phyloP scores from a whole-genome alignment of 495 filamentous ascomycete genomes.

The Xylaria venustula region DNA sequence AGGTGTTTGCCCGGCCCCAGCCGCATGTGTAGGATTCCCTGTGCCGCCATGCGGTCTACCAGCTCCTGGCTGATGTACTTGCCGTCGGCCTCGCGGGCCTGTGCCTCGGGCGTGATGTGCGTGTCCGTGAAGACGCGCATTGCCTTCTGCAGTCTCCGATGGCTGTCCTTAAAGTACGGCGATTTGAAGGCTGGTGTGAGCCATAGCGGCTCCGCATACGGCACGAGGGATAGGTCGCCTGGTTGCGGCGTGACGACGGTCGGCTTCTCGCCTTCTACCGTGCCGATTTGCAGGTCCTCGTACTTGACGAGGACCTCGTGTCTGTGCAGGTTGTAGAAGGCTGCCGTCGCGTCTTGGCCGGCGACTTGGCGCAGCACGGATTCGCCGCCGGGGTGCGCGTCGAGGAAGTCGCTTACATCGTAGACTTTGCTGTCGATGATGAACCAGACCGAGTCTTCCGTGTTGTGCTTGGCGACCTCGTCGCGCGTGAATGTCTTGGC shows the following conservation, averaged over 20 bases:
- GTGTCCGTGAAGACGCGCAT: slow-evolving; percentile 72
- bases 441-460: slow-evolving; percentile 72
- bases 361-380: slow-evolving; percentile 82
- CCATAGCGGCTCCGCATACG: slow-evolving; percentile 82
- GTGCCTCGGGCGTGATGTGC: slow-evolving; percentile 70
- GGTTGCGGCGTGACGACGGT: slow-evolving; percentile 68
- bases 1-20: slow-evolving; percentile 82
- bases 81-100: slow-evolving; percentile 74
- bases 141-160: slow-evolving; percentile 67
- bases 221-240: slow-evolving; percentile 71
- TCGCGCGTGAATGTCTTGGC: slow-evolving; percentile 64
- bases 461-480: slow-evolving; percentile 79
- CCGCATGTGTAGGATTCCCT: slow-evolving; percentile 76
- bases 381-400: slow-evolving; percentile 86
- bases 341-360: slow-evolving; percentile 79
- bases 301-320: slow-evolving; percentile 86
- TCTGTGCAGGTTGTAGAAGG: slow-evolving; percentile 92
- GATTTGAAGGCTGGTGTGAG: slow-evolving; percentile 74
- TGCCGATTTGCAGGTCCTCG: slow-evolving; percentile 69
- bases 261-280: slow-evolving; percentile 69
- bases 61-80: slow-evolving; percentile 73
- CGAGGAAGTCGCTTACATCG: slow-evolving; percentile 88
- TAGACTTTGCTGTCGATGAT: slow-evolving; percentile 91
- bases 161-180: slow-evolving; percentile 80
- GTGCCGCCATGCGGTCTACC: slow-evolving; percentile 73